These are phyloP conservation scores for Alternaria panax DNA, from an alignment of 2,329 filamentous ascomycete species.

Conservation along the genomic window DNA sequence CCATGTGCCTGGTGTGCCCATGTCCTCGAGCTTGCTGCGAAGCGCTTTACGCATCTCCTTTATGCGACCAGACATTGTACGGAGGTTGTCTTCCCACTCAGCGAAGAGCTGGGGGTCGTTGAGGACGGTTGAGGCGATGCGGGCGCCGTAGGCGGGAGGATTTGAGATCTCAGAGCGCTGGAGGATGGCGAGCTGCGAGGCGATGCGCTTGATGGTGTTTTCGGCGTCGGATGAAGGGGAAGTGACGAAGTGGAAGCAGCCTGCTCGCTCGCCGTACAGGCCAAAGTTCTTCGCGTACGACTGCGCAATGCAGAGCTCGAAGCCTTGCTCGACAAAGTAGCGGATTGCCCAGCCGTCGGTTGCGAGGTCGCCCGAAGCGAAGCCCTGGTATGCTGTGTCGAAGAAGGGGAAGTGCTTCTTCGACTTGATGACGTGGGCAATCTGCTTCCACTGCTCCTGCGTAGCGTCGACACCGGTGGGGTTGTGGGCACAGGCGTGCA, in stretches of 20 bases:
- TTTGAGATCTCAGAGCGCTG: conserved; percentile 98
- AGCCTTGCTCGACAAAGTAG: conserved; percentile 93
- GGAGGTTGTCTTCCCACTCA: conserved; percentile 91
- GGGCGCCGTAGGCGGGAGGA: conserved; percentile 91
- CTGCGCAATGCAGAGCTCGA: conserved; percentile 65
- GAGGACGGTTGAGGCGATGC: conserved; percentile 83
- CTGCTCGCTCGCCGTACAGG: conserved; percentile 93
- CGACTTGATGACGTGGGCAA: conserved; percentile 76
- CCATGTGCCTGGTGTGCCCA: conserved; percentile 89
- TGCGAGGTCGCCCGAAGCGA: conserved; percentile 87
- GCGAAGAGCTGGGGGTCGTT: conserved; percentile 83
- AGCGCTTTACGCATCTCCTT: conserved; percentile 86
- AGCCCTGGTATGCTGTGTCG: conserved; percentile 96
- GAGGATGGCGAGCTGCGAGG: conserved; percentile 88
- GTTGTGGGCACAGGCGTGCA: conserved; percentile 97
- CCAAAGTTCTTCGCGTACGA: conserved; percentile 70
- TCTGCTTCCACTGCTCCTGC: conserved; percentile 90
- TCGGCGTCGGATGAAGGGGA: conserved; percentile 72
- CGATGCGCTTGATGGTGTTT: conserved; percentile 68
- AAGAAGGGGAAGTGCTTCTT: conserved; percentile 97
- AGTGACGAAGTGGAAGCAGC: conserved; percentile 93
- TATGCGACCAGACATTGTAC: conserved; percentile 94
- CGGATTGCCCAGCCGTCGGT: conserved; percentile 91
- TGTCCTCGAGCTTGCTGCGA: conserved; percentile 79
- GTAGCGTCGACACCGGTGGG: conserved; percentile 97